phyloP scores from a whole-genome alignment of 805 yeast genomes.

The Wickerhamomyces queroliae region DNA sequence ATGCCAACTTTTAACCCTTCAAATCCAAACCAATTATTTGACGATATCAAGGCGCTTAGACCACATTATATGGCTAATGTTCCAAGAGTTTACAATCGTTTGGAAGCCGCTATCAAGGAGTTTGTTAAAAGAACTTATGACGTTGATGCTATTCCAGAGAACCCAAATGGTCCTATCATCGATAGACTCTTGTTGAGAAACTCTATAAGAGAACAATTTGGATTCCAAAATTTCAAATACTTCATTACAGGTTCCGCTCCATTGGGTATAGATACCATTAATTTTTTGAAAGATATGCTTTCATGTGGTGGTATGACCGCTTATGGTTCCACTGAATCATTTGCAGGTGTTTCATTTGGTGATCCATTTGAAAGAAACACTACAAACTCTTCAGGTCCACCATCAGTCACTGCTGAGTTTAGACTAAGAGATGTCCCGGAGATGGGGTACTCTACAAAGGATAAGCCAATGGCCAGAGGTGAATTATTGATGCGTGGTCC shows the following conservation, averaged over 20 bases:
- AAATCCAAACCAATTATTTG: slow-evolving; percentile 44
- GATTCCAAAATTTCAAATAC: slow-evolving; percentile 35
- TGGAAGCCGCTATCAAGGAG: slow-evolving; percentile 51
- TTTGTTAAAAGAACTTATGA: slow-evolving; percentile 2
- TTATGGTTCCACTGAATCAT: slow-evolving; percentile 67
- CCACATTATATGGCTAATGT: slow-evolving; percentile 51
- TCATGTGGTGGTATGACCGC: slow-evolving; percentile 45
- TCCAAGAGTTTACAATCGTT: slow-evolving; percentile 55
- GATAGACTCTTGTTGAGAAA: slow-evolving; percentile 22
- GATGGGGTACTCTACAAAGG: slow-evolving; percentile 40
- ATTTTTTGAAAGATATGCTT: slow-evolving; percentile 51
- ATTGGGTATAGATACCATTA: slow-evolving; percentile 50
- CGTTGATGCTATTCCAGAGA: slow-evolving; percentile 1
- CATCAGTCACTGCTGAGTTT: slow-evolving; percentile 46
- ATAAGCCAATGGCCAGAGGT: slow-evolving; percentile 41
- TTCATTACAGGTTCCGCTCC: slow-evolving; percentile 64
- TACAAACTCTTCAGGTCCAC: slow-evolving; percentile 48
- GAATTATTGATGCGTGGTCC: slow-evolving; percentile 63
- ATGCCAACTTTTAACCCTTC: slow-evolving; percentile 43
- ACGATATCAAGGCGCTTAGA: slow-evolving; percentile 45
- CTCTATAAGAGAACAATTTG: slow-evolving; percentile 36
- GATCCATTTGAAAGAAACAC: slow-evolving; percentile 37
- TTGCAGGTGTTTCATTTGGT: slow-evolving; percentile 46
- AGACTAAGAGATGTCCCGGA: slow-evolving; percentile 55
- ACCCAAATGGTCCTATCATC: slow-evolving; percentile 1